phyloP scores from a whole-genome alignment of 768 basidiomycete species.

The Kwoniella dejecticola region DNA sequence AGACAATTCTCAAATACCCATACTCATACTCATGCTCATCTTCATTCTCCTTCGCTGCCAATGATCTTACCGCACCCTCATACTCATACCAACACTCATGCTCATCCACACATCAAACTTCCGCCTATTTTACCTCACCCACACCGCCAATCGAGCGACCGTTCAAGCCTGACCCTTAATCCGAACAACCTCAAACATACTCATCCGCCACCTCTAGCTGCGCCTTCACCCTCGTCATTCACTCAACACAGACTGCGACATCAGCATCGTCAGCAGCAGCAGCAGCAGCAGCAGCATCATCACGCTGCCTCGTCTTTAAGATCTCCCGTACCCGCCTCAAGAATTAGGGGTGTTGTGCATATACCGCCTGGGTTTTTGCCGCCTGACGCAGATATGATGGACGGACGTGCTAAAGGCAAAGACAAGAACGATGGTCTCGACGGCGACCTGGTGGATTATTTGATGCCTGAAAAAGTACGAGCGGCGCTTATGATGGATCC shows the following conservation, averaged over 20 bases:
- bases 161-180: neutral
- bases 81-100: neutral
- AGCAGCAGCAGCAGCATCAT: no score
- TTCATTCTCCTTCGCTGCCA: no score
- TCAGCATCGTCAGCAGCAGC: neutral
- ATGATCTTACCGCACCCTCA: neutral
- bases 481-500: constrained; percentile 41
- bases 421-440: neutral
- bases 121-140: constrained; percentile 2
- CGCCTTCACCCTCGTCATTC: neutral
- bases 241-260: neutral
- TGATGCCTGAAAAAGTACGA: constrained; percentile 21
- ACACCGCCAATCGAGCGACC: neutral
- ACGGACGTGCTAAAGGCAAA: constrained; percentile 7
- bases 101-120: neutral
- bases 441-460: constrained; percentile 9
- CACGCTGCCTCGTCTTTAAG: no score
- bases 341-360: constrained; percentile 12
- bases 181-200: neutral
- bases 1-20: neutral
- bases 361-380: constrained; percentile 28
- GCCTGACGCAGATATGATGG: constrained; percentile 12
- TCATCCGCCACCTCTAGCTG: neutral
- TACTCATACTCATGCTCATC: no score
- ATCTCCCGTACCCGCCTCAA: neutral